Evolutionary conservation across 2,329 filamentous ascomycete species (phyloP), one percentile per base, ranked within the genome.

Genomic region (Fusarium sarcochroum): DNA sequence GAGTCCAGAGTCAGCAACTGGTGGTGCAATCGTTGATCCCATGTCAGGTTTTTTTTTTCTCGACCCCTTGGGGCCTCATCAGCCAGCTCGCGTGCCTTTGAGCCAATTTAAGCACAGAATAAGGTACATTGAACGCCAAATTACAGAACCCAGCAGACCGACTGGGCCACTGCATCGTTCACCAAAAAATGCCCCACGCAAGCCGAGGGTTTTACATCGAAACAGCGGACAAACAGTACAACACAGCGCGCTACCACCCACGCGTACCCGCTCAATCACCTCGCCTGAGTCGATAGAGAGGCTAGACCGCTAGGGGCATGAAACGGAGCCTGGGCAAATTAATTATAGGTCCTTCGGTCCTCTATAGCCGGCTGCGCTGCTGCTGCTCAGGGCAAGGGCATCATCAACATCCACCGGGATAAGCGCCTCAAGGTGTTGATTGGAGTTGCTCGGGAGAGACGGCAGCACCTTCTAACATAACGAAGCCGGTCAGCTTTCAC

Each of bases 241-340:
- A n/a, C 50, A 32, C 30, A 58, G 25, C 13, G 55, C 55, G 41
- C 61, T 66, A 54, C 41, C 53, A 51, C 50, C 49, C 47, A 60
- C 44, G 42, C 35, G 51, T 70, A 54, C 57, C 69, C 69, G 53
- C 70, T 66, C 45, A 45, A 23, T 52, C 53, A 55, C 65, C 53
- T 70, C 56, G 60, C 61, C 63, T 69, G 62, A 66, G 60, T 63
- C 55, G 46, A 63, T 48, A 41, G 46, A 63, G 45, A 58, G 52
- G 40, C 41, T 63, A 35, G 56, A 59, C 48, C 40, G 27, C 27
- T 44, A 35, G 20, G 23, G 32, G 60, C 58, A 63, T 58, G 51
- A 63, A 57, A 72, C 49, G 68, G 70, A 66, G 58, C 58, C 27
- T 63, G 56, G 53, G 62, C 55, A 70, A 66, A 66, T 73, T 73